Base-by-base conservation (phyloP, 257 asterid species). In the Fraxinus pennsylvanica region DNA sequence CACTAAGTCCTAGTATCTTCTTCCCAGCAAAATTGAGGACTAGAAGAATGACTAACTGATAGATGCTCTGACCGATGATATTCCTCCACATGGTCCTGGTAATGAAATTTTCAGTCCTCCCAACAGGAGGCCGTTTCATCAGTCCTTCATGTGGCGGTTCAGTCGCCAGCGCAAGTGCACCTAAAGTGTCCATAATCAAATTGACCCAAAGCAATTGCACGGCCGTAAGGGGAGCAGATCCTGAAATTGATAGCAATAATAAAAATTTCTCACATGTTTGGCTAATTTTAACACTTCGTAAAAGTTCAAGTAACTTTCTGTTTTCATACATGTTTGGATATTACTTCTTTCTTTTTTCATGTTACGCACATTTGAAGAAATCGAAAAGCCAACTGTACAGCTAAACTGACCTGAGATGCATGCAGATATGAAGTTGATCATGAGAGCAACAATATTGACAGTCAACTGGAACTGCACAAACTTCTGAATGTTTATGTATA, bases 201-300 rank as follows among this genome's bases (percentile, higher is more conserved):
- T 96, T 96, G 79, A 96, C 98, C 98, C 99, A 96, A 1, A 96
- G 97, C 91, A 96, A 84, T 83, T 96, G 99, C 61, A 96, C 98
- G 6, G 96, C 97, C 5, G 99, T 96, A 74, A 96, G 97, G 54
- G 99, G 99, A 74, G 98, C 99, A 22, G 98, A 89, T 71, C 99
- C 98, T 95, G 94, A 68, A 78, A 77, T 27, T 15, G 22, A 32
- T 38, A 78, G 25, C 22, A 52, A 52, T 1, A 52, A 9, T 1
- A 19, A 54, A 54, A 19, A 19, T 54, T 50, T 13, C 59, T 50
- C 59, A 50, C 59, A 0, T 50, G 59, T 15, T 50, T 17, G 21
- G 47, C 21, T 1, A 50, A 50, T 50, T 38, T 38, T 50, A 41
- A 41, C 47, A 41, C 47, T 47, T 14, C 1, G 33, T 1, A 30